Conservation (phyloP, 768 basidiomycete species). For the Lactarius hatsudake region DNA sequence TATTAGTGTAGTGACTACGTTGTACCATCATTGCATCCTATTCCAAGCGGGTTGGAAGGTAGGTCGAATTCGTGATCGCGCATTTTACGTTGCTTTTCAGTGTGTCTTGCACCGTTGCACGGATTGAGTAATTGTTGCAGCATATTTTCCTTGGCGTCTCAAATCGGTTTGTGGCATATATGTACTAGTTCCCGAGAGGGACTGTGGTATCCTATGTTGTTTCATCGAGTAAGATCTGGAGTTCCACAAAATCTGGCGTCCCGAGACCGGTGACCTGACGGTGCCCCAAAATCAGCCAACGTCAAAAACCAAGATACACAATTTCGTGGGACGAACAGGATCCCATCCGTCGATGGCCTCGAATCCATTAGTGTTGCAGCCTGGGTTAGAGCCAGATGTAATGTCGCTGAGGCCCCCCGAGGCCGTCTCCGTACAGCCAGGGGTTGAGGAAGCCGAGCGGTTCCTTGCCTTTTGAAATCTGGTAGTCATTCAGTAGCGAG, state of each 20-base stretch:
- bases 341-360: neutral
- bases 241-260: neutral
- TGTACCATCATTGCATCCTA: neutral
- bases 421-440: neutral
- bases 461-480: neutral
- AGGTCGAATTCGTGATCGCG: too few relatives aligned
- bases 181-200: too few relatives aligned
- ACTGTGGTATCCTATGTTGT: too few relatives aligned
- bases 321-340: neutral
- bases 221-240: neutral
- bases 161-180: too few relatives aligned
- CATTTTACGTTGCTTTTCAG: too few relatives aligned
- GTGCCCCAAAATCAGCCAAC: neutral
- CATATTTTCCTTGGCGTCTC: too few relatives aligned
- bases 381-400: neutral
- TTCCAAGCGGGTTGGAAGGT: too few relatives aligned
- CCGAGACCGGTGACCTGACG: neutral
- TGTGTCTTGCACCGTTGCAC: too few relatives aligned
- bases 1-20: neutral
- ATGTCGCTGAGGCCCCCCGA: neutral
- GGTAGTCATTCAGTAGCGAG: neutral
- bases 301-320: neutral
- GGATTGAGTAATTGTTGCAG: too few relatives aligned
- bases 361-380: neutral
- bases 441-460: neutral